Conservation (phyloP, 2,329 filamentous ascomycete species). For the Atkinsonella texensis region DNA sequence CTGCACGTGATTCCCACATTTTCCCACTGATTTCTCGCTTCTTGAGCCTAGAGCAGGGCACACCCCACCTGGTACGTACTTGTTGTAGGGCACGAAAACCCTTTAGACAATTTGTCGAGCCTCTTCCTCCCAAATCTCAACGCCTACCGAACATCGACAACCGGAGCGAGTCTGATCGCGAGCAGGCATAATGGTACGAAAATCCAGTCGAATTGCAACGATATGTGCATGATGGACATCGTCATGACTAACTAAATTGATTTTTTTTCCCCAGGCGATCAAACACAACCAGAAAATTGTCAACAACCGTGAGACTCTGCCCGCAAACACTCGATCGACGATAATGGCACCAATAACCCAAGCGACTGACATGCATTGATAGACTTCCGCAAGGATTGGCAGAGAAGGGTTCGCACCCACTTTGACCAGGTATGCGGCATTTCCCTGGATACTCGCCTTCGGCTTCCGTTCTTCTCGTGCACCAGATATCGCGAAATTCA, state of each 20-base stretch:
- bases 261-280: slow-evolving; percentile 69
- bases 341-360: slow-evolving; percentile 13
- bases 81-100: slow-evolving; percentile 30
- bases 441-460: neutral
- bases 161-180: slow-evolving; percentile 37
- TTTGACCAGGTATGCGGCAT: slow-evolving; percentile 84
- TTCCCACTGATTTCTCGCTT: slow-evolving; percentile 7
- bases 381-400: slow-evolving; percentile 99
- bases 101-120: slow-evolving; percentile 29
- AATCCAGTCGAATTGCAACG: slow-evolving; percentile 11
- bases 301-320: slow-evolving; percentile 66
- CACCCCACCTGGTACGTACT: slow-evolving; percentile 23
- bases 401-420: slow-evolving; percentile 96
- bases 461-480: neutral
- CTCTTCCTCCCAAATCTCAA: slow-evolving; percentile 26
- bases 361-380: slow-evolving; percentile 26
- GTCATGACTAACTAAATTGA: slow-evolving; percentile 20
- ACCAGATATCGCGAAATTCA: neutral
- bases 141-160: slow-evolving; percentile 29
- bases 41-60: slow-evolving; percentile 8
- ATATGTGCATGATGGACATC: slow-evolving; percentile 11
- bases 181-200: slow-evolving; percentile 42
- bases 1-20: slow-evolving; percentile 15
- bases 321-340: slow-evolving; percentile 12
- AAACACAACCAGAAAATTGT: slow-evolving; percentile 99